phyloP scores from a whole-genome alignment of 441 rosid genomes.

The Daphne laureola region DNA sequence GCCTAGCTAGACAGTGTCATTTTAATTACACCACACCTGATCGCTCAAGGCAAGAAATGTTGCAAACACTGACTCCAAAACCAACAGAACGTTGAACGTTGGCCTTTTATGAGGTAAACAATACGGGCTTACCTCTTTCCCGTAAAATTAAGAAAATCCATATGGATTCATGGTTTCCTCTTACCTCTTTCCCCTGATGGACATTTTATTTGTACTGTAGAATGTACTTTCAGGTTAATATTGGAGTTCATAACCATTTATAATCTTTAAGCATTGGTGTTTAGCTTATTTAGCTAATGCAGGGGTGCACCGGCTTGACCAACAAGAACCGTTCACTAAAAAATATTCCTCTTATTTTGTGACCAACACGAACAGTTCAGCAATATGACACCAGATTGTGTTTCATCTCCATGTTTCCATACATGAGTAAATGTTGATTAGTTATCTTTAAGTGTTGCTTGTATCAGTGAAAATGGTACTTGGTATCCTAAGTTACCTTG shows the following conservation, averaged over 20 bases:
- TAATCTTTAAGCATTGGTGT: too few species aligned
- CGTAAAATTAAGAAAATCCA: slow-evolving; percentile 2
- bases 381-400: too few species aligned
- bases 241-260: too few species aligned
- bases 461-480: not conserved
- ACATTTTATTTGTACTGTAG: too few species aligned
- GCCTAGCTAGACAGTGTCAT: slow-evolving; percentile 67
- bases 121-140: slow-evolving; percentile 7
- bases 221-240: too few species aligned
- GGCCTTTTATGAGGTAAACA: slow-evolving; percentile 70
- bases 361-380: too few species aligned
- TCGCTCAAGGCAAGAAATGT: slow-evolving; percentile 80
- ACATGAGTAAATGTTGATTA: not conserved
- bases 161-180: not conserved
- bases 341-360: too few species aligned
- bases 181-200: too few species aligned
- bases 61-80: slow-evolving; percentile 59
- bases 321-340: too few species aligned
- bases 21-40: slow-evolving; percentile 92
- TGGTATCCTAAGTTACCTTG: not conserved
- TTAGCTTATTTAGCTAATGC: too few species aligned
- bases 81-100: slow-evolving; percentile 74
- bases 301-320: too few species aligned
- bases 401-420: too few species aligned
- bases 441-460: not conserved